Evolutionary conservation across 1,139 yeast genomes (phyloP), one percentile per base, ranked within the genome.

Genomic region (Pneumocystis wakefieldiae): DNA sequence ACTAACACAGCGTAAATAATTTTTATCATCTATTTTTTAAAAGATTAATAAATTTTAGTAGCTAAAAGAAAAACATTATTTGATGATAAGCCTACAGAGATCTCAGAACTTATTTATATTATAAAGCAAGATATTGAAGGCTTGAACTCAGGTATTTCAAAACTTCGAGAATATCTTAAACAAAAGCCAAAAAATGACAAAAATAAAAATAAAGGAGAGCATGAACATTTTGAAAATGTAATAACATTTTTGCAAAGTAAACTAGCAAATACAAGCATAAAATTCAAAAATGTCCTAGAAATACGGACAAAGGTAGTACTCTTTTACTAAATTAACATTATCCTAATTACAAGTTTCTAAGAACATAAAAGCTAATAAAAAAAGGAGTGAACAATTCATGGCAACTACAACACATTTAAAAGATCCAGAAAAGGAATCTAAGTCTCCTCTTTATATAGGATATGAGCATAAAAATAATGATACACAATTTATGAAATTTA

Each of bases 51-150:
- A 24, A 39, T 53, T 61, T 70, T 82, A 60, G 75, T 92, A 67
- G 97, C 98, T 10, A 88, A 86, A 73, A 78, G 91, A 69, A 91
- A 90, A 73, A 95, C 97, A n/a, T 76, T 92, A 71, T 88, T 92
- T 70, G 96, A 91, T 72, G 98, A 94, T 74, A 85, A 87, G 69
- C 97, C 98, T 0, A 85, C 87, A 38, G 98, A 92, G 72, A 88
- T 94, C 67, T 88, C 92, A 24, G 97, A 92, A 73, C 78, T 94
- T 68, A 90, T 98, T 0, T 88, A 86, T 71, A 87, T 92, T 61
- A 90, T 92, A 71, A 94, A 92, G 72, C 96, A 92, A 73, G 95
- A 90, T 72, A 88, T 94, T 59, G 86, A 91, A 72, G 82, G 85
- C 69, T 84, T 94, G 65, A 96, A 90, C 71, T 86, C 87, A 69